These are phyloP conservation scores for Solanum virginianum DNA, from an alignment of 257 asterid genomes.

Conservation along the genomic window DNA sequence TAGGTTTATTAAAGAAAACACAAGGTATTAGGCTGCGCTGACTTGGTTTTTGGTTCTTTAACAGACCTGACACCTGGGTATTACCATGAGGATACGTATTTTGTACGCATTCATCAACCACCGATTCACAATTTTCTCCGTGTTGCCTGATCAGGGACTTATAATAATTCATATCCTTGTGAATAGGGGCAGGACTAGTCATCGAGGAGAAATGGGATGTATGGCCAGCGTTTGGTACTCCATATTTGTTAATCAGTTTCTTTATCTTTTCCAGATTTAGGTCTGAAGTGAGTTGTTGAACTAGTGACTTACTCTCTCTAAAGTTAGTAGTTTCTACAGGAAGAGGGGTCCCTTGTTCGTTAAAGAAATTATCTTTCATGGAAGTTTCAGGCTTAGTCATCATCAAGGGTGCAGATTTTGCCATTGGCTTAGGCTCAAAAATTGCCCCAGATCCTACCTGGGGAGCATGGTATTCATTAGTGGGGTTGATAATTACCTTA, in stretches of 20 bases:
- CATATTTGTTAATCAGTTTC: not conserved
- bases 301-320: not conserved
- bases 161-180: slow-evolving; percentile 9
- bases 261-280: not conserved
- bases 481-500: not conserved
- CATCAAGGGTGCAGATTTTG: not conserved
- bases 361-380: not conserved
- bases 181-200: not conserved
- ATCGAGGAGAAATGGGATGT: not conserved
- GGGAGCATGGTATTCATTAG: not conserved
- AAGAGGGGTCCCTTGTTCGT: slow-evolving; percentile 12
- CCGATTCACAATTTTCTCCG: slow-evolving; percentile 8
- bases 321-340: not conserved
- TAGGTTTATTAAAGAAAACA: slow-evolving; percentile 2
- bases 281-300: not conserved
- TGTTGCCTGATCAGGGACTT: slow-evolving; percentile 21
- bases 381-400: not conserved
- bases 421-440: not conserved
- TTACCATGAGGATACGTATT: not conserved
- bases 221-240: not conserved
- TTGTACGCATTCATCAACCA: not conserved
- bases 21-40: slow-evolving; percentile 8
- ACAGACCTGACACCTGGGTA: slow-evolving; percentile 8
- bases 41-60: not conserved
- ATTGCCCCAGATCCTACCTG: not conserved